Base-by-base conservation (phyloP, 495 filamentous ascomycete species). In the Darksidea phi region DNA sequence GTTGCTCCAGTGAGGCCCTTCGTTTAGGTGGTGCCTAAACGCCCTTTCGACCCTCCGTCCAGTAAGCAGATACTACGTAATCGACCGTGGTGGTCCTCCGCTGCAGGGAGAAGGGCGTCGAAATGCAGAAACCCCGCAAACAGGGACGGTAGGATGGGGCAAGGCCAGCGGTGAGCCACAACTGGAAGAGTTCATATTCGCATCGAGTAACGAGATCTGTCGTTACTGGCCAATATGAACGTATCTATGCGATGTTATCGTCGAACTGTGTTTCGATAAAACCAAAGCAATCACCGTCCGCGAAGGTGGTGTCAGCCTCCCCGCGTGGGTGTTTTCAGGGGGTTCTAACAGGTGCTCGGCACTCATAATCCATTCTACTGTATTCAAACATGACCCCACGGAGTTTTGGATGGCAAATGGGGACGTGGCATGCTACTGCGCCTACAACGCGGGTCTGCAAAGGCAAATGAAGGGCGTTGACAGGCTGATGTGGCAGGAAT, bases 131-230 rank as follows among this genome's bases (percentile, higher is more conserved):
- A 20, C 51, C 26, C 20, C 36, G 15, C 53, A 15, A 3, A 26
- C 7, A 24, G 51, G 36, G 20, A 17, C 2, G 11, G 49, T 6
- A n/a, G 3, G 49, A 7, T 17, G 15, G 23, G 49, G 51, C 20
- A 17, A 37, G 20, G 11, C n/a, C 24, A 37, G 12, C 37, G 42
- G 24, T 2, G 24, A 25, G 26, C 17, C 17, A 11, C 4, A 53
- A 42, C 54, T 57, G 60, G 59, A n/a, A 54, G 26, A 37, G 21
- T 59, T 67, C 55, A 12, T 52, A 67, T 59, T 67, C 42, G 6
- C 46, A 67, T 67, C 64, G 56, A 67, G 64, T 67, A 67, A 67
- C 43, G 34, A 38, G 13, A 10, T 21, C 13, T 24, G 24, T 15
- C 20, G 45, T 15, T 20, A 55, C 25, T 52, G 60, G 55, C 24